Percentiles rank a stretch among this genome's conserved stretches.
Evolutionary conservation across 306 rosid genomes (phyloP).

Genomic region (Trifolium dubium): DNA sequence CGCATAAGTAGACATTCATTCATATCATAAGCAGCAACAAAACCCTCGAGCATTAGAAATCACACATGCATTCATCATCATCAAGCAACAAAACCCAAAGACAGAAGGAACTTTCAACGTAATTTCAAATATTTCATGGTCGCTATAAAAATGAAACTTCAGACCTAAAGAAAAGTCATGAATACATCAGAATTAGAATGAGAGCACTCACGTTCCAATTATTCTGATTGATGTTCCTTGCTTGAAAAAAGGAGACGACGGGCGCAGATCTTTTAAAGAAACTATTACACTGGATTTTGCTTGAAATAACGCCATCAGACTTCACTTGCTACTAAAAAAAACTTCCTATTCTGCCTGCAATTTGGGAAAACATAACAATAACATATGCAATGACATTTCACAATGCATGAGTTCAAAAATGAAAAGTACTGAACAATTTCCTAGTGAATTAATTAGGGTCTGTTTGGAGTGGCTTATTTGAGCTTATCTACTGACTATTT

Average conservation of each 20-base stretch:
- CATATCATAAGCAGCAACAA: too few species aligned
- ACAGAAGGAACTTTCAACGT: background rate
- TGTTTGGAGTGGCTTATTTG: background rate
- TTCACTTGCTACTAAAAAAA: conserved; percentile 12
- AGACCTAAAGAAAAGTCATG: background rate
- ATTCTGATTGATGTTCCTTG: conserved; percentile 80
- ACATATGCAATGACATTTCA: conserved; percentile 17
- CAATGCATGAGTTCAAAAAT: conserved; percentile 12
- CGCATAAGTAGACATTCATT: too few species aligned
- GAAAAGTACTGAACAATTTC: conserved; percentile 1
- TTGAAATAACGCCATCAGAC: conserved; percentile 41
- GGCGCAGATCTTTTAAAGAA: conserved; percentile 53
- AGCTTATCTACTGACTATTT: too few species aligned
- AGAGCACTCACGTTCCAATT: conserved; percentile 65
- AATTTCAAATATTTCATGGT: background rate
- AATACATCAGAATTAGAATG: conserved; percentile 4
- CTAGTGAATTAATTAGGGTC: background rate
- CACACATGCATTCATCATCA: conserved; percentile 5
- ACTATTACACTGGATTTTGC: conserved; percentile 70
- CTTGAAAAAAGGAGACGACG: conserved; percentile 73
- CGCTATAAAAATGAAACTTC: conserved; percentile 12
- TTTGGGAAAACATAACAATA: conserved; percentile 8
- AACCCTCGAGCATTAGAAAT: background rate
- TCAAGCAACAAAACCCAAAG: conserved; percentile 17
- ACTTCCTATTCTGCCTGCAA: conserved; percentile 33